Percentiles rank a stretch among this genome's conserved stretches.
Conservation (phyloP, 225 moss, liverwort and hornwort species). For the Pseudisothecium myosuroides region DNA sequence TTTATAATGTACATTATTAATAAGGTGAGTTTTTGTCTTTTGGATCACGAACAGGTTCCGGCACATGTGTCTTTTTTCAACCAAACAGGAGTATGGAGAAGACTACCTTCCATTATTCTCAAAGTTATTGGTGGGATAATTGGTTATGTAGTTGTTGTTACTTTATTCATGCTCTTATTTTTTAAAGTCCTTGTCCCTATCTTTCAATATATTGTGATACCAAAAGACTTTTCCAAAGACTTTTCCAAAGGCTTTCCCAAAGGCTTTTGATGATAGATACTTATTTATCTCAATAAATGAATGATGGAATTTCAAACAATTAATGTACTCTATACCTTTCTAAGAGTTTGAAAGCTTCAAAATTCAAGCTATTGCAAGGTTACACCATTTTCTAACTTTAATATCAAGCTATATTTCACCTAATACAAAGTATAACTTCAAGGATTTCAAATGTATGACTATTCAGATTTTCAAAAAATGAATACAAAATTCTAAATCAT, state of each 20-base stretch:
- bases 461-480: not conserved
- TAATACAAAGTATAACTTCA: not conserved
- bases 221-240: not conserved
- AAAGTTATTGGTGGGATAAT: not conserved
- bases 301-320: not conserved
- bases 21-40: not conserved
- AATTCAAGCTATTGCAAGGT: not conserved
- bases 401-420: not conserved
- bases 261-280: no score
- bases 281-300: not conserved
- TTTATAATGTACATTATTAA: not conserved
- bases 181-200: not conserved
- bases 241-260: no score
- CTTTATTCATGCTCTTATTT: not conserved
- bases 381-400: not conserved
- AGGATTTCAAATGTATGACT: not conserved
- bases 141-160: not conserved
- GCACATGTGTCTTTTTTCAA: no score
- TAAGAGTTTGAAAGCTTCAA: not conserved
- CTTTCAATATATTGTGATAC: not conserved
- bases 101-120: not conserved
- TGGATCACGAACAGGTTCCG: not conserved
- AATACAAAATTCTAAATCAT: no score
- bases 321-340: not conserved
- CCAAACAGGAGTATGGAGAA: no score